A percentile compares a stretch with the other conserved stretches of the same genome.
These are phyloP conservation scores for Cornus florida DNA, from an alignment of 148 eudicot species.

Conservation along the genomic window DNA sequence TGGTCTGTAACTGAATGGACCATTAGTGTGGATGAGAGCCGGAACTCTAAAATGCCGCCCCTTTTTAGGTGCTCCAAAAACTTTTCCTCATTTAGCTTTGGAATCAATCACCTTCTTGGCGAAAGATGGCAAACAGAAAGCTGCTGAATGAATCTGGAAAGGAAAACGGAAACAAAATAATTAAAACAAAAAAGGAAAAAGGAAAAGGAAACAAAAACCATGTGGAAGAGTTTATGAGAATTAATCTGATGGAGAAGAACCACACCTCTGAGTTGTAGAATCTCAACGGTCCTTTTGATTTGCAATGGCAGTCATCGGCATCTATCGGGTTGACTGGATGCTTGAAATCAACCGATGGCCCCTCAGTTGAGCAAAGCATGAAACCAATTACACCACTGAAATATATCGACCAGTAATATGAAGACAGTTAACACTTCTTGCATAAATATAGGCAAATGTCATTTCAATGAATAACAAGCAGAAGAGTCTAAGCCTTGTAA, in stretches of 20 bases:
- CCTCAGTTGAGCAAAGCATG: constrained; percentile 97
- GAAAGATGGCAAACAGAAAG: constrained; percentile 93
- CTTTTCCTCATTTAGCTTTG: constrained; percentile 41
- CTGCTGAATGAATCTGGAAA: constrained; percentile 83
- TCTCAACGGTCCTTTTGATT: constrained; percentile 61
- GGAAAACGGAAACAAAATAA: neutral
- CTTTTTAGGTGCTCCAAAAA: neutral
- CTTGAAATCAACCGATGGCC: constrained; percentile 84
- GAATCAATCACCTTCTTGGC: constrained; percentile 84
- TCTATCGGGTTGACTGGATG: constrained; percentile 87
- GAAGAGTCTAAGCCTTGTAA: neutral
- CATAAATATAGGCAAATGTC: no score
- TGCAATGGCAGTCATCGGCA: constrained; percentile 37
- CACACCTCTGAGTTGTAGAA: constrained; percentile 93
- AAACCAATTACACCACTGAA: constrained; percentile 95
- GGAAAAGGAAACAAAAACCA: neutral
- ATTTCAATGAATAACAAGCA: no score
- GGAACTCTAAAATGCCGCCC: neutral
- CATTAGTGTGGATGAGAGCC: constrained; percentile 1
- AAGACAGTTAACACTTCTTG: neutral
- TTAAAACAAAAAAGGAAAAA: constrained; percentile 2
- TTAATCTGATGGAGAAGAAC: neutral
- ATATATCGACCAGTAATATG: constrained; percentile 2
- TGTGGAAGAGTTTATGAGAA: neutral
- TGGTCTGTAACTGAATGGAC: neutral